These are phyloP conservation scores for Hysterium pulicare DNA, from an alignment of 2,329 filamentous ascomycete genomes.

Conservation along the genomic window DNA sequence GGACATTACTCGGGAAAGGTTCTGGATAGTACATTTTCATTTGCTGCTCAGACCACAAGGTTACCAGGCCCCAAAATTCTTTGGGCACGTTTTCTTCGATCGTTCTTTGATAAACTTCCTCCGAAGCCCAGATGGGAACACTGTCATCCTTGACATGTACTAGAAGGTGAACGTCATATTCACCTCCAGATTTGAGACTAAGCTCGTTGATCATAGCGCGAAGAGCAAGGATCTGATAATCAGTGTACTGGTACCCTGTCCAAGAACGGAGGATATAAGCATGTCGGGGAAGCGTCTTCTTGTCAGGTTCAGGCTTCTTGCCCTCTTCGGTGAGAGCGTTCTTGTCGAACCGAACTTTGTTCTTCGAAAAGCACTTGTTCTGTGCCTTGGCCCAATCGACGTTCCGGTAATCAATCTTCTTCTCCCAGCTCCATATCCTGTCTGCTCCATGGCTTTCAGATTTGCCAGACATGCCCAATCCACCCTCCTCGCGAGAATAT, in stretches of 20 bases:
- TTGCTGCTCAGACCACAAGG: conserved; percentile 89
- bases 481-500: conserved; percentile 43
- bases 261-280: conserved; percentile 81
- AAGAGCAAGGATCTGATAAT: conserved; percentile 76
- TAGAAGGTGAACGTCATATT: conserved; percentile 82
- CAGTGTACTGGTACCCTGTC: conserved; percentile 75
- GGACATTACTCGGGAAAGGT: conserved; percentile 72
- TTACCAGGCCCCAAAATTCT: conserved; percentile 86
- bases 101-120: conserved; percentile 63
- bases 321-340: conserved; percentile 25
- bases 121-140: conserved; percentile 75
- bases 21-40: conserved; percentile 89
- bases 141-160: conserved; percentile 78
- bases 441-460: conserved; percentile 45
- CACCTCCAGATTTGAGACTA: conserved; percentile 73
- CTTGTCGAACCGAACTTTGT: conserved; percentile 45
- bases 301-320: conserved; percentile 23
- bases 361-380: conserved; percentile 48
- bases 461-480: conserved; percentile 47
- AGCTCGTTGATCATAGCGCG: conserved; percentile 82
- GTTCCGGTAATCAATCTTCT: conserved; percentile 46
- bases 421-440: conserved; percentile 48
- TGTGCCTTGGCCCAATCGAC: conserved; percentile 50
- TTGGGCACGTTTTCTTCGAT: conserved; percentile 68
- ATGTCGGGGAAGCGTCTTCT: conserved; percentile 57